Evolutionary conservation across 495 filamentous ascomycete species (phyloP), one percentile per base, ranked within the genome.

Genomic region (Penicillium maclennaniae): DNA sequence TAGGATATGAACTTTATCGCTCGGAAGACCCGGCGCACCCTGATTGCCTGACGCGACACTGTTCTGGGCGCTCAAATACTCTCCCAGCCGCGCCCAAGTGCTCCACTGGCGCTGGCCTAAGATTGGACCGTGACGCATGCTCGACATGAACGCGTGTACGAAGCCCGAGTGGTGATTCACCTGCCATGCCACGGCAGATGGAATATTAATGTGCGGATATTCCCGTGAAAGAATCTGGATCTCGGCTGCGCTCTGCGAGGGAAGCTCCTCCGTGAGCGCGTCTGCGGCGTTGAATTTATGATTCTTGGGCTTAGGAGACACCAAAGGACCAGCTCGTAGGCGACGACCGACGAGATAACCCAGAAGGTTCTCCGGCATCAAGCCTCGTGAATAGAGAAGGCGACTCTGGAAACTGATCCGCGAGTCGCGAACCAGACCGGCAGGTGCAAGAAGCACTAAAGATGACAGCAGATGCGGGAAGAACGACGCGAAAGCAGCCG

Each of bases 401-500:
- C 78, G 76, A 34, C 78, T 83, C 25, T 76, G 61, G 60, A 75
- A 73, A 55, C 77, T 80, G 51, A 89, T 80, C 54, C 84, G 85
- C n/a, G 78, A 69, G 3, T 79, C 64, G 27, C 87, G 79, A 42
- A 95, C 77, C 28, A 93, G 70, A 0, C 92, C 92, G 2, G 83
- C 69, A 0, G 89, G 87, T 0, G 89, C 88, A 31, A 96, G 72
- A 26, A 97, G 79, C 7, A 89, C 75, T 9, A 96, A 69, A 6
- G 79, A 79, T 10, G 74, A 75, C 12, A 96, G 63, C 7, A 90
- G 69, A 19, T 82, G 65, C 0, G 88, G 86, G 62, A 92, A 89
- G 51, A 80, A 76, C 8, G 78, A 75, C 1, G 88, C 83, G 59
- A 96, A 95, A n/a, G 82, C 75, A 9, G 84, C 83, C 10, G 81